Conservation (phyloP, 148 eudicot genomes). For the Mesembryanthemum crystallinum region DNA sequence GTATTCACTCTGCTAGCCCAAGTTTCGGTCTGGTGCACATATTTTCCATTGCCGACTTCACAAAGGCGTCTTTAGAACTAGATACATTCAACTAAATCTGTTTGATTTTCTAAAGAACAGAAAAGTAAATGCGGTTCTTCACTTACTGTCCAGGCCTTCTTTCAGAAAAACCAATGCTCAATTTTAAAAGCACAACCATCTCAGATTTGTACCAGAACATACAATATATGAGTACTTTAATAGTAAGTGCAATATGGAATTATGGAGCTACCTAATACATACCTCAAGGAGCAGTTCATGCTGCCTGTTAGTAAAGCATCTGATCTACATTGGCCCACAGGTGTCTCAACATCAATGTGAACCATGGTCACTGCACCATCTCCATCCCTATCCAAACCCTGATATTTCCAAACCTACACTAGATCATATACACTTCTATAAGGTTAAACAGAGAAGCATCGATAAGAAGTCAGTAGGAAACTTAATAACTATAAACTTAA, state of each 20-base stretch:
- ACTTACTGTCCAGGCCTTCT: background rate
- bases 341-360: conserved; percentile 39
- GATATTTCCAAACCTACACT: conserved; percentile 69
- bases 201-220: background rate
- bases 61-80: background rate
- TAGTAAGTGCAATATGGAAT: background rate
- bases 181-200: background rate
- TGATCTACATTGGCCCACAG: conserved; percentile 42
- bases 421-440: conserved; percentile 9
- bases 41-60: background rate
- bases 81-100: background rate
- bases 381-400: conserved; percentile 39
- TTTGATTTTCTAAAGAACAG: background rate
- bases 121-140: no score
- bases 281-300: conserved; percentile 51
- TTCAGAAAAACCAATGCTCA: background rate
- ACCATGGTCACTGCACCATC: conserved; percentile 48
- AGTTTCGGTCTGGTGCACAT: background rate
- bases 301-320: conserved; percentile 60
- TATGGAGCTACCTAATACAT: conserved; percentile 11
- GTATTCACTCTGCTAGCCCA: background rate
- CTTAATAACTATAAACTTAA: background rate
- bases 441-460: conserved; percentile 11
- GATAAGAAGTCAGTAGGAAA: background rate
- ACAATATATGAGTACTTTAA: background rate